phyloP scores from a whole-genome alignment of 1,284 basidiomycete genomes.

The Mrakiaceae sp. region DNA sequence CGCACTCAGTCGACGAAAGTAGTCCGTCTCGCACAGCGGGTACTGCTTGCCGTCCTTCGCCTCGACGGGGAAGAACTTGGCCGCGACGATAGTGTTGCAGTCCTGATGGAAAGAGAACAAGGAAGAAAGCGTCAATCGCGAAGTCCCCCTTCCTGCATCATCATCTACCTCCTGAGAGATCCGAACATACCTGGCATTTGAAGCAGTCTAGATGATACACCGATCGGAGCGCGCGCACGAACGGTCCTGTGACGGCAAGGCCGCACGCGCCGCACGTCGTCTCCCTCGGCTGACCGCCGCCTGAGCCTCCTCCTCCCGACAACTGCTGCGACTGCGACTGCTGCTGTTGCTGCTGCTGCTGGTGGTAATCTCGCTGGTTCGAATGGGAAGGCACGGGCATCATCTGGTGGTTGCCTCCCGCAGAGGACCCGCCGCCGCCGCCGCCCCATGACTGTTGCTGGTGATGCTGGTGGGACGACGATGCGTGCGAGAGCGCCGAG shows the following conservation, averaged over 20 bases:
- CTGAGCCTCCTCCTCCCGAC: not conserved
- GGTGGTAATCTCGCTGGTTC: no score
- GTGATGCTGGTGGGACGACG: not conserved
- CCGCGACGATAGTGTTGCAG: constrained; percentile 89
- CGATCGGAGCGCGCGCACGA: constrained; percentile 86
- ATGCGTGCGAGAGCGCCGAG: constrained; percentile 11
- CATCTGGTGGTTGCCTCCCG: not conserved
- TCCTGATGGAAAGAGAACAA: constrained; percentile 47
- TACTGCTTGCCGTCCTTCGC: constrained; percentile 70
- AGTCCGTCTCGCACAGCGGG: constrained; percentile 95
- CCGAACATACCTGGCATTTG: constrained; percentile 70
- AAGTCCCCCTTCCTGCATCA: not conserved
- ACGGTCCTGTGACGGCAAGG: constrained; percentile 55
- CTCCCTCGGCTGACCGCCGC: not conserved
- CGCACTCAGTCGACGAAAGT: constrained; percentile 68
- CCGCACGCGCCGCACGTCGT: constrained; percentile 33
- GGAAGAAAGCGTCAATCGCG: not conserved
- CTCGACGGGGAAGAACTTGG: constrained; percentile 98
- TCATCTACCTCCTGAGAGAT: not conserved
- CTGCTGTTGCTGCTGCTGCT: no score
- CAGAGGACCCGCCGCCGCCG: not conserved
- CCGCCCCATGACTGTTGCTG: not conserved
- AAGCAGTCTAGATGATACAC: constrained; percentile 96
- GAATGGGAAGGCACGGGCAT: not conserved
- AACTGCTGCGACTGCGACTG: not conserved